These are phyloP conservation scores for Aspergillus leporis DNA, from an alignment of 495 filamentous ascomycete species.

Conservation along the genomic window DNA sequence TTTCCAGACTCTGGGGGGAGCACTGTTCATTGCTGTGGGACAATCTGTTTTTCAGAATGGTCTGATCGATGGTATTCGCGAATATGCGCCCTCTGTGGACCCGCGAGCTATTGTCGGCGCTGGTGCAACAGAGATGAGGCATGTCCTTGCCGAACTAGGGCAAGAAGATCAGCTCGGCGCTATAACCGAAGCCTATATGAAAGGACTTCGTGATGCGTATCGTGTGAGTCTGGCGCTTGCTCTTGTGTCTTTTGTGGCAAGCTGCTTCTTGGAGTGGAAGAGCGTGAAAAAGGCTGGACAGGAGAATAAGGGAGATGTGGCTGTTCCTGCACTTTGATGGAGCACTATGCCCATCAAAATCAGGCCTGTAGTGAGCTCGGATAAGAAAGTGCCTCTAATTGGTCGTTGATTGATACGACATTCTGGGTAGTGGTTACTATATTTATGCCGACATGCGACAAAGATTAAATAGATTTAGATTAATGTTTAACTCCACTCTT, in stretches of 20 bases:
- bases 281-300: constrained; percentile 40
- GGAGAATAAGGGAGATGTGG: not conserved
- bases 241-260: constrained; percentile 34
- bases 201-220: constrained; percentile 26
- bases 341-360: too few species aligned
- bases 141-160: constrained; percentile 38
- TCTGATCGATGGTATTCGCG: constrained; percentile 47
- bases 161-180: constrained; percentile 25
- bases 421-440: not conserved
- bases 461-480: not conserved
- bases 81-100: constrained; percentile 44
- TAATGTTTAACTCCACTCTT: not conserved
- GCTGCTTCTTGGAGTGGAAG: constrained; percentile 51
- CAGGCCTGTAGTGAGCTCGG: too few species aligned
- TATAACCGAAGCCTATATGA: constrained; percentile 34
- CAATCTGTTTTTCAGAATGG: constrained; percentile 64
- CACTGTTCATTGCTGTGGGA: constrained; percentile 64
- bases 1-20: constrained; percentile 67
- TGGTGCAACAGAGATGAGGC: constrained; percentile 59
- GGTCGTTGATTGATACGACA: too few species aligned
- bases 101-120: constrained; percentile 49
- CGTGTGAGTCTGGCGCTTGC: constrained; percentile 36
- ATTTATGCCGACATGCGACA: not conserved
- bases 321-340: not conserved
- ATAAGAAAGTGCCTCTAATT: too few species aligned